A percentile compares a stretch with the other conserved stretches of the same genome.
Evolutionary conservation across 2,329 filamentous ascomycete genomes (phyloP).

Genomic region (Tolypocladium pustulatum): DNA sequence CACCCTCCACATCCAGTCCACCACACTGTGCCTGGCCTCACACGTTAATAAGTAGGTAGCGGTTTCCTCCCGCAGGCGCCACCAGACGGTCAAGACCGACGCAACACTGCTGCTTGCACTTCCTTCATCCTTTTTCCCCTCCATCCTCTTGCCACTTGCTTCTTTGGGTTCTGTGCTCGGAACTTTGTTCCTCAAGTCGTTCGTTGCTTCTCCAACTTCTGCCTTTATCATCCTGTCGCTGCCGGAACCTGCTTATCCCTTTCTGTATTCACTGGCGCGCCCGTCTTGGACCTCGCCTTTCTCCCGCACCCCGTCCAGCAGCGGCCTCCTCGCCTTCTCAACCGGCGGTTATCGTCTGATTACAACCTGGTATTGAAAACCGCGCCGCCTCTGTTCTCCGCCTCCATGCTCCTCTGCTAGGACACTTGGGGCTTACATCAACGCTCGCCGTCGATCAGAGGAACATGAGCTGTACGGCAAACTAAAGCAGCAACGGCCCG

Average conservation of each 20-base stretch:
- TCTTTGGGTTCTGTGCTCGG: not conserved
- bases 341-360: no score
- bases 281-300: not conserved
- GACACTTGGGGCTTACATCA: no score
- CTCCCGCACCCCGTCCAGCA: not conserved
- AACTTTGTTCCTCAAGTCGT: not conserved
- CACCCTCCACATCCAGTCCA: not conserved
- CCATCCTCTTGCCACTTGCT: not conserved
- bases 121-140: not conserved
- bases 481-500: not conserved
- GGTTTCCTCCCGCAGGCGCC: not conserved
- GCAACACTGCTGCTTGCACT: not conserved
- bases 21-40: not conserved
- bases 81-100: not conserved
- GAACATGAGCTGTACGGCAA: not conserved
- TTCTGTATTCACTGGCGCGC: not conserved
- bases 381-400: not conserved
- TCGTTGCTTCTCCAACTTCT: not conserved
- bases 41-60: not conserved
- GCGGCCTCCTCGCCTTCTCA: not conserved
- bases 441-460: not conserved
- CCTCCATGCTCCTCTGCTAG: not conserved
- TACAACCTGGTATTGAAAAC: not conserved
- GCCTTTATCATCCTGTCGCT: not conserved
- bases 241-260: not conserved